These are phyloP conservation scores for Claviceps arundinis DNA, from an alignment of 2,329 filamentous ascomycete genomes.

Conservation along the genomic window DNA sequence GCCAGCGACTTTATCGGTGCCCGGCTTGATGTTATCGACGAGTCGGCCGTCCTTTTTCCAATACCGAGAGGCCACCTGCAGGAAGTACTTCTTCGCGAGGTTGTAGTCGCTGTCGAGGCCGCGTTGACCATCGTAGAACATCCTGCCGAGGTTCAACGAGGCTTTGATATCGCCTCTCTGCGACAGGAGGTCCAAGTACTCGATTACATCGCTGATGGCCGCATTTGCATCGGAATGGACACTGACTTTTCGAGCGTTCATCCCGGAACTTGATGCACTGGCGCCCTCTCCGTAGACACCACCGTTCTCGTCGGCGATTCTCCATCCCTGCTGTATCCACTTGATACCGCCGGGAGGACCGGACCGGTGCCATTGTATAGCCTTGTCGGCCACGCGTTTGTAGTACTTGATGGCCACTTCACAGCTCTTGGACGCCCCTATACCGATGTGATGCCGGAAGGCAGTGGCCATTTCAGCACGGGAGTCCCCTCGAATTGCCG, in stretches of 20 bases:
- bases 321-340: slow-evolving; percentile 65
- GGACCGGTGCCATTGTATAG: slow-evolving; percentile 73
- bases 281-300: slow-evolving; percentile 94
- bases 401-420: slow-evolving; percentile 79
- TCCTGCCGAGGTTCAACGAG: slow-evolving; percentile 70
- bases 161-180: slow-evolving; percentile 82
- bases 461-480: slow-evolving; percentile 88
- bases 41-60: slow-evolving; percentile 70
- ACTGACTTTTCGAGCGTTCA: slow-evolving; percentile 61
- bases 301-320: slow-evolving; percentile 79
- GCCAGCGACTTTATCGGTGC: slow-evolving; percentile 63
- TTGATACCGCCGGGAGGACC: slow-evolving; percentile 80
- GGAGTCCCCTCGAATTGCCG: slow-evolving; percentile 69
- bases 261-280: slow-evolving; percentile 75
- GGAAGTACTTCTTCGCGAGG: slow-evolving; percentile 68
- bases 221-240: slow-evolving; percentile 71
- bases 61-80: slow-evolving; percentile 64
- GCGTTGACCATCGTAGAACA: slow-evolving; percentile 79
- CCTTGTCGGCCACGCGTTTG: slow-evolving; percentile 86
- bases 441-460: slow-evolving; percentile 72
- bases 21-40: slow-evolving; percentile 53
- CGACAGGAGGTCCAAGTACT: slow-evolving; percentile 83
- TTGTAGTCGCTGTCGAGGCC: slow-evolving; percentile 60
- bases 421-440: slow-evolving; percentile 76
- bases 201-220: slow-evolving; percentile 82